phyloP scores from a whole-genome alignment of 352 stramenopile species.

The Globisporangium splendens region DNA sequence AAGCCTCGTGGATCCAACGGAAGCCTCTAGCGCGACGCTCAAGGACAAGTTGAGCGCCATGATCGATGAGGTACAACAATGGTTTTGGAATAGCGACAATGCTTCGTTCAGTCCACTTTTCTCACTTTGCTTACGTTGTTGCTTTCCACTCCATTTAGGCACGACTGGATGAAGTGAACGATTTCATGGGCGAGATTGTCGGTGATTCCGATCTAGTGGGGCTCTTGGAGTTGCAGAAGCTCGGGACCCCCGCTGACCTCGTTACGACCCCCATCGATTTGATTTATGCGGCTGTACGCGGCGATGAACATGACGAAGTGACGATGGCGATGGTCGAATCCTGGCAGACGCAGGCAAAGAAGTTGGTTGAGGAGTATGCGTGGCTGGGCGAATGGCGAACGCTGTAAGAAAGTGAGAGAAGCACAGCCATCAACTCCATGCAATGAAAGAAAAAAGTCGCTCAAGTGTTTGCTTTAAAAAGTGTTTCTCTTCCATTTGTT shows the following conservation, averaged over 20 bases:
- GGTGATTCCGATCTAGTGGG: conserved; percentile 42
- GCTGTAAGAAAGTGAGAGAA: conserved; percentile 26
- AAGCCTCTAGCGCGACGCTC: conserved; percentile 33
- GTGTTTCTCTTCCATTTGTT: no score
- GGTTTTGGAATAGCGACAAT: no score
- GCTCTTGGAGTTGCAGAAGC: conserved; percentile 66
- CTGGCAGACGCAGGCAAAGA: conserved; percentile 50
- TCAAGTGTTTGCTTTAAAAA: no score
- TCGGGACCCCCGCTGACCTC: conserved; percentile 78
- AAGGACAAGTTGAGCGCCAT: conserved; percentile 45
- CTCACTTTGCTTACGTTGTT: not conserved
- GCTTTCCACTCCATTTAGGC: conserved; percentile 24
- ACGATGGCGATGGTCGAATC: conserved; percentile 28
- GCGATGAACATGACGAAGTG: conserved; percentile 12
- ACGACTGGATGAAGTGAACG: conserved; percentile 76
- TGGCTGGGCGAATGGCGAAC: conserved; percentile 85
- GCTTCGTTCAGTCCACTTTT: no score
- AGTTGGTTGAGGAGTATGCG: conserved; percentile 31
- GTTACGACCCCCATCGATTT: conserved; percentile 66
- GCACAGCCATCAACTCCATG: no score
- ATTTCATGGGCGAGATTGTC: conserved; percentile 70
- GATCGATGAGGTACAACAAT: conserved; percentile 47
- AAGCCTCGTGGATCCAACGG: conserved; percentile 29
- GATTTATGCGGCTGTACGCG: conserved; percentile 37
- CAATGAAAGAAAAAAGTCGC: no score